Evolutionary conservation across 306 rosid genomes (phyloP), one percentile per base, ranked within the genome.

Genomic region (Alnus glutinosa): DNA sequence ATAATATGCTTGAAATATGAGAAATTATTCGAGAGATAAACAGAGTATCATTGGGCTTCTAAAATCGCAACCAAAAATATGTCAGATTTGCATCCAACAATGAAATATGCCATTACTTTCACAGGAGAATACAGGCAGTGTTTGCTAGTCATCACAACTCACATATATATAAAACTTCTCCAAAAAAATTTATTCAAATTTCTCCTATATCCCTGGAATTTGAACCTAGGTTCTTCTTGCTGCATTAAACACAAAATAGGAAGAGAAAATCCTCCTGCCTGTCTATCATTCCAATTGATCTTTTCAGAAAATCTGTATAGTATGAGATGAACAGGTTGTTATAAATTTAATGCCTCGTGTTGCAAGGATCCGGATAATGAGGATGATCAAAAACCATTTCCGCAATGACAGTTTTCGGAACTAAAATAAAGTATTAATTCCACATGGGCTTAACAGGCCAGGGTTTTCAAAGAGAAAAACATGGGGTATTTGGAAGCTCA

Each of bases 391-490:
- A 34, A 63, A 63, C 70, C 42, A 63, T 30, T 66, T 36, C 49
- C 48, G 7, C 13, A 18, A 18, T 67, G 12, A 42, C 28, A 48
- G 9, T 67, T 67, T 28, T 42, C 51, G 10, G 48, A 42, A 39
- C 51, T 67, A 47, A 16, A 15, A 42, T 67, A 18, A 67, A 37
- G 32, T 67, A 13, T 32, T 39, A 67, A 18, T 39, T 9, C 50
- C 13, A 67, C 9, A 6, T 10, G 42, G 5, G 18, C 15, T 16
- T 67, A 18, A 18, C 50, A 4, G 72, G 42, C 2, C 15, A 16
- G 28, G 51, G 50, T 64, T 71, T 58, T 28, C 1, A 49, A 58
- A 76, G 5, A 55, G 39, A 50, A 78, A 71, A 78, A 71, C 47
- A 14, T 12, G 76, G 9, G 62, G 16, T 58, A 66, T 37, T 71